phyloP scores from a whole-genome alignment of 768 basidiomycete species.

The Hydnum rufescens region DNA sequence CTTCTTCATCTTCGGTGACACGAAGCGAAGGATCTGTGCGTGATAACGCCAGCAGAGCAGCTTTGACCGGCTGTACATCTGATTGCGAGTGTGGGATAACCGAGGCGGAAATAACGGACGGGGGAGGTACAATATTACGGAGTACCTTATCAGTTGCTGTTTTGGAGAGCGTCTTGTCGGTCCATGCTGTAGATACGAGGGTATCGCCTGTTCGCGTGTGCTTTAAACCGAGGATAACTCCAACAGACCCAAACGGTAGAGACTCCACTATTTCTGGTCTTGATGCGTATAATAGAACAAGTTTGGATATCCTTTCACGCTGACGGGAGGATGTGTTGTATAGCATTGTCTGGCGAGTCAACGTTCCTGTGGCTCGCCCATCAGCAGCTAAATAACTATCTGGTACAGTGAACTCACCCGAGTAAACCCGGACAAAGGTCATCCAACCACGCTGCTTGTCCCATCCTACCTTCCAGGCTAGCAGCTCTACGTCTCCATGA shows the following conservation, averaged over 20 bases:
- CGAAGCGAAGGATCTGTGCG: constrained; percentile 87
- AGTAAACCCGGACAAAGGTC: constrained; percentile 81
- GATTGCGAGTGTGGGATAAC: constrained; percentile 64
- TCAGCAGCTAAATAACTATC: not conserved
- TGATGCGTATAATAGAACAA: constrained; percentile 61
- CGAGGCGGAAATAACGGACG: constrained; percentile 71
- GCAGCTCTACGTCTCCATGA: constrained; percentile 15
- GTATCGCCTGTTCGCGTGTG: constrained; percentile 80
- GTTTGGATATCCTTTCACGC: constrained; percentile 53
- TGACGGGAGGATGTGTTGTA: constrained; percentile 48
- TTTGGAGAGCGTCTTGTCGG: constrained; percentile 18
- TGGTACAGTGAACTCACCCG: constrained; percentile 31
- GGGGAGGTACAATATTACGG: constrained; percentile 50
- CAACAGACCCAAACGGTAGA: constrained; percentile 65
- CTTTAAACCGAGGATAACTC: constrained; percentile 65
- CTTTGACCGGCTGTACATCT: constrained; percentile 58
- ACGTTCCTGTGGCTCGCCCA: constrained; percentile 31
- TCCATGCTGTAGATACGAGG: constrained; percentile 33
- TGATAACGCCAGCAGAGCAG: constrained; percentile 46
- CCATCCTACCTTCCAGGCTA: constrained; percentile 85
- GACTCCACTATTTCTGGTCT: constrained; percentile 57
- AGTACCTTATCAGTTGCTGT: constrained; percentile 14
- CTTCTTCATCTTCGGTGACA: constrained; percentile 37
- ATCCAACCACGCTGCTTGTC: constrained; percentile 74
- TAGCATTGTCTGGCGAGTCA: constrained; percentile 40